Percentiles rank a stretch among this genome's conserved stretches.
Conservation (phyloP, 2,329 filamentous ascomycete genomes). For the Metarhizium sp. region DNA sequence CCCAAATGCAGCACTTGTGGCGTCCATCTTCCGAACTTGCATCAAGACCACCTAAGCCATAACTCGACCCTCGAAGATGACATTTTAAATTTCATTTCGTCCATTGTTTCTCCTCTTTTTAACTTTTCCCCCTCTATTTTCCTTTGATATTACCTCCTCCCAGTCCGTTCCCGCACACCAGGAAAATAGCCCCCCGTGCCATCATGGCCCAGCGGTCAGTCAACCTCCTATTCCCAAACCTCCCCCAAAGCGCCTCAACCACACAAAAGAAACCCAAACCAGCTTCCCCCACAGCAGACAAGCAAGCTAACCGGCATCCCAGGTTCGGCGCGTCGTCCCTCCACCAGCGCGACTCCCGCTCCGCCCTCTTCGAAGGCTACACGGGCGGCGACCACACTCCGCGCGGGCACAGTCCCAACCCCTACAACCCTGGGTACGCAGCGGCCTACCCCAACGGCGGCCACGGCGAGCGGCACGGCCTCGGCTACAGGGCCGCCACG, state of each 20-base stretch:
- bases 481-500: conserved; percentile 40
- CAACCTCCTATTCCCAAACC: neutral
- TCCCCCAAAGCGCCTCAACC: neutral
- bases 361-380: conserved; percentile 64
- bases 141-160: neutral
- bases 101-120: no score
- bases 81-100: neutral
- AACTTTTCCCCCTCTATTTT: neutral
- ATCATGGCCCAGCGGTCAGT: conserved; percentile 26
- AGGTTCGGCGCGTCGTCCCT: conserved; percentile 61
- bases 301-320: neutral
- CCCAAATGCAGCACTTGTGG: no score
- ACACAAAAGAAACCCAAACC: no score
- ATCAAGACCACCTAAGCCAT: conserved; percentile 11
- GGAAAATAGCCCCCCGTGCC: neutral
- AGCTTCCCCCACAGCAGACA: neutral
- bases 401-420: neutral
- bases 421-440: neutral
- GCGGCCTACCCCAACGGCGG: no score
- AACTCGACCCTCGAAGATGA: conserved; percentile 1
- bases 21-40: neutral
- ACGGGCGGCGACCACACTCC: neutral
- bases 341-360: conserved; percentile 64
- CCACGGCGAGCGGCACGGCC: neutral
- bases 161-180: neutral